These are phyloP conservation scores for Incumbomyces delicatus DNA, from an alignment of 2,329 filamentous ascomycete species.

Conservation along the genomic window DNA sequence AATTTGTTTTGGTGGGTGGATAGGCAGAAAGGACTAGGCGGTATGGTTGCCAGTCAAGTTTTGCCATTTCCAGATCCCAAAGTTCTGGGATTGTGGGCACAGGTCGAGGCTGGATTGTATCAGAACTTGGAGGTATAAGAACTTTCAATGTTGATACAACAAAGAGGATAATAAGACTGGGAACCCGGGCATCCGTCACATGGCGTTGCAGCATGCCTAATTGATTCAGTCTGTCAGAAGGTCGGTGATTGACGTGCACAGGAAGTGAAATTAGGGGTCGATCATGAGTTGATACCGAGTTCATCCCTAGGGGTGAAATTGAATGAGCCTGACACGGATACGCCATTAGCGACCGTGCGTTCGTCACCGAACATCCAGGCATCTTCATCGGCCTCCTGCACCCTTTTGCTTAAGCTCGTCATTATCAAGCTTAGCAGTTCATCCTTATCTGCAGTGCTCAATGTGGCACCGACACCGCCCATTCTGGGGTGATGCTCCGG, in stretches of 20 bases:
- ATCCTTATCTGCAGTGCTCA: slow-evolving; percentile 24
- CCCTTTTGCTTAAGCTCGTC: slow-evolving; percentile 61
- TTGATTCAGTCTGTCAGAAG: no score
- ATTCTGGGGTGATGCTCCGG: not conserved
- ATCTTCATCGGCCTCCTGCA: slow-evolving; percentile 66
- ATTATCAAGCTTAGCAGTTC: slow-evolving; percentile 62
- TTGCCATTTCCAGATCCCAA: slow-evolving; percentile 20
- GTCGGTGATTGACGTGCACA: no score
- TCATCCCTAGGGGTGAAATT: not conserved
- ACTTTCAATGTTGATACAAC: no score
- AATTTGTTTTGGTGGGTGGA: slow-evolving; percentile 58
- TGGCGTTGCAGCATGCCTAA: no score
- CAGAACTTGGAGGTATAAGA: slow-evolving; percentile 7
- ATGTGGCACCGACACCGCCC: slow-evolving; percentile 6
- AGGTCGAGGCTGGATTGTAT: slow-evolving; percentile 17
- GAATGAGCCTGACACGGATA: not conserved
- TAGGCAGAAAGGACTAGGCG: slow-evolving; percentile 36
- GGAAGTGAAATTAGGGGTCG: no score
- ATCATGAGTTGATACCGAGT: not conserved
- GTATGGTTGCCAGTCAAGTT: slow-evolving; percentile 21
- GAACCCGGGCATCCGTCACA: no score
- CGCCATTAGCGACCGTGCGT: slow-evolving; percentile 2
- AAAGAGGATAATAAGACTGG: no score
- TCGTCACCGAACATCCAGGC: slow-evolving; percentile 70
- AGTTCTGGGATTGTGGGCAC: slow-evolving; percentile 19